phyloP scores from a whole-genome alignment of 441 rosid species.

The Monsonia emarginata region DNA sequence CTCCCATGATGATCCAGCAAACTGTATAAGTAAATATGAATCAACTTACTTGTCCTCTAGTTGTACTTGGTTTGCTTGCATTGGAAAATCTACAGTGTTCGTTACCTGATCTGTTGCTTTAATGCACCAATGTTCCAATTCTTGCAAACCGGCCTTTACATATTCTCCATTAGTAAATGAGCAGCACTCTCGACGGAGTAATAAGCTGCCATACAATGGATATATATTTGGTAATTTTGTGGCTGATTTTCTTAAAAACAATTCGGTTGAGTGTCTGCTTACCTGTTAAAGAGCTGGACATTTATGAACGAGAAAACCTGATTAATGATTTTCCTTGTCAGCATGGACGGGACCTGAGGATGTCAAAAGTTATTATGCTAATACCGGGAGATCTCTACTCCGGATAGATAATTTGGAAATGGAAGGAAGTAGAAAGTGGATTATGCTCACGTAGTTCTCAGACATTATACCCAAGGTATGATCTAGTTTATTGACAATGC shows the following conservation, averaged over 20 bases:
- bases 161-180: slow-evolving; percentile 76
- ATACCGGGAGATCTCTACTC: slow-evolving; percentile 6
- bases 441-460: slow-evolving; percentile 37
- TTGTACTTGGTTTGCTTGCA: slow-evolving; percentile 1
- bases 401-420: background rate
- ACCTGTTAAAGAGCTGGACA: slow-evolving; percentile 64
- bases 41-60: background rate
- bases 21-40: slow-evolving; percentile 17
- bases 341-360: slow-evolving; percentile 48
- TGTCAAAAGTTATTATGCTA: slow-evolving; percentile 15
- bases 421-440: slow-evolving; percentile 1
- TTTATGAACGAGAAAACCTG: slow-evolving; percentile 59
- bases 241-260: too few relatives aligned
- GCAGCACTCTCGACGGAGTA: slow-evolving; percentile 69
- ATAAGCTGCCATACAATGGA: slow-evolving; percentile 37
- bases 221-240: too few relatives aligned
- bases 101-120: slow-evolving; percentile 50
- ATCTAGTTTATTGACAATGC: slow-evolving; percentile 44
- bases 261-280: slow-evolving; percentile 10
- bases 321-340: slow-evolving; percentile 37
- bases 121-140: slow-evolving; percentile 56
- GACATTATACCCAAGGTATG: slow-evolving; percentile 34
- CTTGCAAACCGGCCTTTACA: slow-evolving; percentile 53
- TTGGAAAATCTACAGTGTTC: too few relatives aligned
- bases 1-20: slow-evolving; percentile 47